Percentiles rank a stretch among this genome's conserved stretches.
Evolutionary conservation across 352 stramenopile genomes (phyloP).

Genomic region (Hyaloperonospora arabidopsidis): DNA sequence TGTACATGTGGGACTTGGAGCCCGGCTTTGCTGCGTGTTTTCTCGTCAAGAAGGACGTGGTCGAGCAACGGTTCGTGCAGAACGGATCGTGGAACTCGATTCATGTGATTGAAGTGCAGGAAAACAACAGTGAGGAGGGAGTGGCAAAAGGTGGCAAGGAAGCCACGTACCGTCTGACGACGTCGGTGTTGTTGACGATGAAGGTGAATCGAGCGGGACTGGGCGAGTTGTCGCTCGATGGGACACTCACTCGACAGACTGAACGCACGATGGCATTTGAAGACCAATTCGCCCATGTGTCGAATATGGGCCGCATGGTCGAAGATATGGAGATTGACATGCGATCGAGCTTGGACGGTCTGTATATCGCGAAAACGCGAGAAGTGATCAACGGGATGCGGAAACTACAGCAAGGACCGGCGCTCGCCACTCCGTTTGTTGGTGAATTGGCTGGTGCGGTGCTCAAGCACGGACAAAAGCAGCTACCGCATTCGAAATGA

Average conservation of each 20-base stretch:
- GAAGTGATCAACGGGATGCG: constrained; percentile 91
- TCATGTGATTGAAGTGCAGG: constrained; percentile 90
- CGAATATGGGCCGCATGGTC: constrained; percentile 93
- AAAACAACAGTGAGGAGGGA: constrained; percentile 20
- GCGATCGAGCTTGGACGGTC: constrained; percentile 83
- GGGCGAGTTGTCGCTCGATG: constrained; percentile 83
- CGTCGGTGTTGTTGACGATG: constrained; percentile 88
- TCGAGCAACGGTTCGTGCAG: constrained; percentile 73
- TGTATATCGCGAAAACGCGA: constrained; percentile 94
- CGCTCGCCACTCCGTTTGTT: constrained; percentile 57
- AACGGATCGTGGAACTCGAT: constrained; percentile 91
- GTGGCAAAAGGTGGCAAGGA: constrained; percentile 34
- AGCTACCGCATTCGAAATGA: background rate
- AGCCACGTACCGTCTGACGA: constrained; percentile 89
- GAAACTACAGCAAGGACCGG: constrained; percentile 62
- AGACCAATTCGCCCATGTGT: constrained; percentile 80
- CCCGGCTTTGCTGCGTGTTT: constrained; percentile 90
- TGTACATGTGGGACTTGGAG: constrained; percentile 95
- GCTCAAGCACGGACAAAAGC: constrained; percentile 64
- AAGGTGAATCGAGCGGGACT: constrained; percentile 78
- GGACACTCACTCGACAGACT: constrained; percentile 82
- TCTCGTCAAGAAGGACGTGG: constrained; percentile 90
- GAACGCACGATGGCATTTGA: constrained; percentile 72
- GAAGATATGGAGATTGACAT: constrained; percentile 95
- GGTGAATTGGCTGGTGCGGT: constrained; percentile 64